Evolutionary conservation across 495 filamentous ascomycete species (phyloP), one percentile per base, ranked within the genome.

Genomic region (Aspergillus affinis): DNA sequence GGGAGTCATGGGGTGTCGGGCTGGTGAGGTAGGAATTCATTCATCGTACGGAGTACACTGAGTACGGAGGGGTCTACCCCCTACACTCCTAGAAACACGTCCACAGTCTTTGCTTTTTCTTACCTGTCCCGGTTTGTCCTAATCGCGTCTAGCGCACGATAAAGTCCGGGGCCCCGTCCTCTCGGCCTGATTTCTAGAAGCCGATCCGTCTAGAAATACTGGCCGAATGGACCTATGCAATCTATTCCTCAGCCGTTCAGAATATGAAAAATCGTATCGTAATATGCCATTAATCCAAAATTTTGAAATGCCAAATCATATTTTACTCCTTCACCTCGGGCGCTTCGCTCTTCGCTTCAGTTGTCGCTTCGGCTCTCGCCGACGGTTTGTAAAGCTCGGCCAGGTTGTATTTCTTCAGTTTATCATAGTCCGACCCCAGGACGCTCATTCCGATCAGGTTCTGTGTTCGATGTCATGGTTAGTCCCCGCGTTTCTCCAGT

Each of bases 391-490:
- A 86, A 29, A 90, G 78, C 68, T 91, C 88, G 7, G 83, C 82
- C 46, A 92, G 72, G 69, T 92, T 92, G 70, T 82, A 92, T 23
- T 84, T 81, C 72, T 88, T 90, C 48, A 91, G 74, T 58, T 77
- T 71, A 51, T 91, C 88, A 67, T 84, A 93, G 66, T 90, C 87
- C 58, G 75, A 73, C 36, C 78, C 83, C 17, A 91, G 85, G 13
- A 92, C 88, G 63, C 88, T 91, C 82, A 93, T 90, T 6, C 90
- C 90, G 65, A 88, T 86, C 2, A 92, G 73, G 51, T 89, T 90
- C 90, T 92, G 61, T 4, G 10, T 17, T 13, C 1, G 36, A 15
- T 6, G 61, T 12, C 20, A 20, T 15, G 15, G 48, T 66, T 15
- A 60, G 63, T 62, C n/a, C 65, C 55, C 47, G 9, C 20, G 36